Evolutionary conservation across 148 eudicot genomes (phyloP).

Genomic region (Oxyria digyna): DNA sequence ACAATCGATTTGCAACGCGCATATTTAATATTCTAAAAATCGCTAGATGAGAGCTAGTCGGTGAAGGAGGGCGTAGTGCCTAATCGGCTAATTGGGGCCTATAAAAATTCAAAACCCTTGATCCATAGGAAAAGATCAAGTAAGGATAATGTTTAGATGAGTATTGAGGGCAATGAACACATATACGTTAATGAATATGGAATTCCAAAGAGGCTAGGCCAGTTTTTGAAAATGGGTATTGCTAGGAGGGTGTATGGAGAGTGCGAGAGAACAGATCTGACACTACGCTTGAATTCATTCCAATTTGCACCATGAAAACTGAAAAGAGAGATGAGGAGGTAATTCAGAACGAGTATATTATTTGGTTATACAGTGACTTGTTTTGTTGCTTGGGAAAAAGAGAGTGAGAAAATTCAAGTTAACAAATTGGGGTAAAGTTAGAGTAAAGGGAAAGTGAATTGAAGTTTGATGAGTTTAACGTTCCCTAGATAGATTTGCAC

Average conservation of each 20-base stretch:
- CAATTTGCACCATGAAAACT: neutral
- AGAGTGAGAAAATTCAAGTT: neutral
- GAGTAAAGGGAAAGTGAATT: neutral
- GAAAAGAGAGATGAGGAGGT: neutral
- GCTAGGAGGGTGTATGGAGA: neutral
- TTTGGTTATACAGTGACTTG: constrained; percentile 1
- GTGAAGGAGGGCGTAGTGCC: no score
- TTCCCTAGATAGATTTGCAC: constrained; percentile 7
- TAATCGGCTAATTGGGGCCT: no score
- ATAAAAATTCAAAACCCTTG: no score
- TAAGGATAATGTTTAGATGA: no score
- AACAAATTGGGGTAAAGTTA: constrained; percentile 1
- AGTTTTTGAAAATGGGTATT: constrained; percentile 1
- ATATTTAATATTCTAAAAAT: no score
- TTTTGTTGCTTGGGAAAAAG: neutral
- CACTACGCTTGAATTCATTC: neutral
- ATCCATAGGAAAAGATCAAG: no score
- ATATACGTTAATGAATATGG: no score
- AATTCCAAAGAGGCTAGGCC: no score
- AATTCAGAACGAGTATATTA: neutral
- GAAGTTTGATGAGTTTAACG: neutral
- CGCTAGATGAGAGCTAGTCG: no score
- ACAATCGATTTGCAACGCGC: no score
- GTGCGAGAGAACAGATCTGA: neutral
- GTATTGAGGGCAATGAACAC: no score